These are phyloP conservation scores for Epichloe brachyelytri DNA, from an alignment of 2,329 filamentous ascomycete genomes.

Conservation along the genomic window DNA sequence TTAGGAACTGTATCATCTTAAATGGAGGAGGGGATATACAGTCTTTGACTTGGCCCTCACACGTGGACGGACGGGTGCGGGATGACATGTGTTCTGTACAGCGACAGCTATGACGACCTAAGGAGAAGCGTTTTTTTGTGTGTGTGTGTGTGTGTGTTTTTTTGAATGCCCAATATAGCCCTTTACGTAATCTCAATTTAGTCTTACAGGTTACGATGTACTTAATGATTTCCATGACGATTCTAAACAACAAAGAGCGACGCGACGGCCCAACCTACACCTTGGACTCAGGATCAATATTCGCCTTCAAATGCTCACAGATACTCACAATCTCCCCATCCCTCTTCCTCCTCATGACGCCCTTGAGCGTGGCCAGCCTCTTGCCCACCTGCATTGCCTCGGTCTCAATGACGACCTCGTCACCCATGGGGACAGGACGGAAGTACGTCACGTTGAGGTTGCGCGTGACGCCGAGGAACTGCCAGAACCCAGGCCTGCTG, in stretches of 20 bases:
- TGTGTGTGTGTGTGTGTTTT: too few species aligned
- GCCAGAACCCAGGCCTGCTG: slow-evolving; percentile 47
- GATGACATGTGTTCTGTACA: neutral
- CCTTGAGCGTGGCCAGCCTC: slow-evolving; percentile 38
- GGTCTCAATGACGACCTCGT: slow-evolving; percentile 38
- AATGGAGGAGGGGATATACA: slow-evolving; percentile 16
- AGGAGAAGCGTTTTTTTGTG: too few species aligned
- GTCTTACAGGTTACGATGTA: too few species aligned
- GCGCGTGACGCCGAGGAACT: slow-evolving; percentile 48
- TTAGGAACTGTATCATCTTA: slow-evolving; percentile 60
- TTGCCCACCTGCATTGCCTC: slow-evolving; percentile 46
- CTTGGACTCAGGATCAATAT: slow-evolving; percentile 35
- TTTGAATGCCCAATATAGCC: too few species aligned
- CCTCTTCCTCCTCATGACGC: slow-evolving; percentile 38
- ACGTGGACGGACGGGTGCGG: neutral
- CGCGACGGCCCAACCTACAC: slow-evolving; percentile 8
- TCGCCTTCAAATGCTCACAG: slow-evolving; percentile 54
- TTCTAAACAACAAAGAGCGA: too few species aligned
- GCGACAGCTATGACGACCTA: too few species aligned
- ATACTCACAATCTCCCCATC: slow-evolving; percentile 41
- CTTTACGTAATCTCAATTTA: too few species aligned
- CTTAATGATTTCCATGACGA: too few species aligned
- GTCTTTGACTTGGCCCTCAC: neutral
- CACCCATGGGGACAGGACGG: slow-evolving; percentile 42
- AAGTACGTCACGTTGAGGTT: slow-evolving; percentile 56